Conservation (phyloP, 1,284 basidiomycete species). For the Fomitopsis palustris region DNA sequence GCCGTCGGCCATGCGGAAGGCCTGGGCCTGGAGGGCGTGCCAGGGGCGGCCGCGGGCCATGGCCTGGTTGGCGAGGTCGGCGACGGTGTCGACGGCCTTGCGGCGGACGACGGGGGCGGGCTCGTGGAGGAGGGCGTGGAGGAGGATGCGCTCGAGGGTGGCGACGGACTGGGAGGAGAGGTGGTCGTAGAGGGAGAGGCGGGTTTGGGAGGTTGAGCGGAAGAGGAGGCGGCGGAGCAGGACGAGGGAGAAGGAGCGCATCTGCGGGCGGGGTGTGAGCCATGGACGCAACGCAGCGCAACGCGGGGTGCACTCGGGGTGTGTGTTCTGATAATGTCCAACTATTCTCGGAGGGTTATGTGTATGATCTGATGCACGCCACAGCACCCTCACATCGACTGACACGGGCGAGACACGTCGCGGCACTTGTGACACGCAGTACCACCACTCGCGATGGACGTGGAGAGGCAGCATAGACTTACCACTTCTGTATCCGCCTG, state of each 20-base stretch:
- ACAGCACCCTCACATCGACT: no score
- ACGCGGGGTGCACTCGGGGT: no score
- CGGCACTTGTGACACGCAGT: no score
- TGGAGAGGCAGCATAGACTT: constrained; percentile 23
- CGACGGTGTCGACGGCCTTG: constrained; percentile 70
- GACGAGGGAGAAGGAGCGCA: constrained; percentile 79
- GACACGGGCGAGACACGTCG: no score
- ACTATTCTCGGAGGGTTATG: no score
- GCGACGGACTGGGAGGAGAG: constrained; percentile 60
- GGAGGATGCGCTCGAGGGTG: constrained; percentile 65
- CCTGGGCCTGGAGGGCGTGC: constrained; percentile 71
- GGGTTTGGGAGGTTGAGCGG: constrained; percentile 39
- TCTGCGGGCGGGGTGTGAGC: constrained; percentile 35
- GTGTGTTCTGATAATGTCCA: no score
- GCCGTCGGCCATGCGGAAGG: constrained; percentile 59
- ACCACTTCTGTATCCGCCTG: constrained; percentile 72
- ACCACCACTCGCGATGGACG: no score
- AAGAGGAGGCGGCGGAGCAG: constrained; percentile 74
- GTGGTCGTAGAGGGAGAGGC: constrained; percentile 63
- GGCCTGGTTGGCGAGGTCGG: constrained; percentile 68
- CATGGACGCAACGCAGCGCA: background rate
- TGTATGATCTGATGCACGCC: no score
- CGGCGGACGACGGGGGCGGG: constrained; percentile 51
- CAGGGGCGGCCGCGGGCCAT: constrained; percentile 73
- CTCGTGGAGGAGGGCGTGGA: constrained; percentile 65